phyloP scores from a whole-genome alignment of 768 basidiomycete species.

The Amanita rubescens region DNA sequence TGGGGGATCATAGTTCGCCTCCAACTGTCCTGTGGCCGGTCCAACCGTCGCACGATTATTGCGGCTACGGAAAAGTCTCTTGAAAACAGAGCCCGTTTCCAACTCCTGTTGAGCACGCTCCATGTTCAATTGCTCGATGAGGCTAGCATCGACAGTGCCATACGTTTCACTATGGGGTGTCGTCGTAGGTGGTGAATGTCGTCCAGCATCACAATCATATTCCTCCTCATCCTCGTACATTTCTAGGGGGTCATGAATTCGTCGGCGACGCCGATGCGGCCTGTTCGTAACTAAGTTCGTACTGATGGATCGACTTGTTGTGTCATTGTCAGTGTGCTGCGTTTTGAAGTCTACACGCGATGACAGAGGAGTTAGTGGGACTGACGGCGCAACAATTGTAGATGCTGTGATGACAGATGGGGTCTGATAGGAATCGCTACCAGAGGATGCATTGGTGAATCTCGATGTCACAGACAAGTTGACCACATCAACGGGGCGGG shows the following conservation, averaged over 20 bases:
- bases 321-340: not conserved
- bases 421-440: not conserved
- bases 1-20: slow-evolving; percentile 31
- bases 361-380: not conserved
- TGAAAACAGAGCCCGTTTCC: slow-evolving; percentile 17
- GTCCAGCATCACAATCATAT: slow-evolving; percentile 25
- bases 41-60: slow-evolving; percentile 11
- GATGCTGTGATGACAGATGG: not conserved
- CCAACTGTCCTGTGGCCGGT: slow-evolving; percentile 17
- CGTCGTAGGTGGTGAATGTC: slow-evolving; percentile 28
- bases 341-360: not conserved
- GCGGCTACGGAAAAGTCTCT: slow-evolving; percentile 16
- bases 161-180: slow-evolving; percentile 62
- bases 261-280: slow-evolving; percentile 18
- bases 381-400: not conserved
- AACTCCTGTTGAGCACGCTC: slow-evolving; percentile 12
- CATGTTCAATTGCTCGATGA: slow-evolving; percentile 31
- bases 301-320: slow-evolving; percentile 14
- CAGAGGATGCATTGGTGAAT: not conserved
- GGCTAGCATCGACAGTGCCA: slow-evolving; percentile 47
- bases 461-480: not conserved
- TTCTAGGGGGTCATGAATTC: slow-evolving; percentile 22
- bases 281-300: not conserved
- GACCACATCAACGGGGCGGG: not conserved
- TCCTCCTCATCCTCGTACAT: slow-evolving; percentile 20